A percentile compares a stretch with the other conserved stretches of the same genome.
These are phyloP conservation scores for Fusarium clavum DNA, from an alignment of 2,329 filamentous ascomycete genomes.

Conservation along the genomic window DNA sequence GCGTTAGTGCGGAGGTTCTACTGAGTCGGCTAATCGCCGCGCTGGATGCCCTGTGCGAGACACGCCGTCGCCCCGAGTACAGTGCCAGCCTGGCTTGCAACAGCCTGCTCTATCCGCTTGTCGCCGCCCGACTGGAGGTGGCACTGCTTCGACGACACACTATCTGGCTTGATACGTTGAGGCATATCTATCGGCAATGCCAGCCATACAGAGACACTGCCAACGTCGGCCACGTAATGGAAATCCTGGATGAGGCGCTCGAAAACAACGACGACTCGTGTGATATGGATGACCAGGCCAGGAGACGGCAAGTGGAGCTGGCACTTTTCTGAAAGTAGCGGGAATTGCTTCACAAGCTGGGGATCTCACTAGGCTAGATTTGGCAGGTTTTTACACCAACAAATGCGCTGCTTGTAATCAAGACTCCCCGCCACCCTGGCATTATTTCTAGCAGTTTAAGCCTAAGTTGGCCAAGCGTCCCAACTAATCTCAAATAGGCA, in stretches of 20 bases:
- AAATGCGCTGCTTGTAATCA: too few species aligned
- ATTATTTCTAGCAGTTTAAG: too few species aligned
- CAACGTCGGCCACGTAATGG: slow-evolving; percentile 20
- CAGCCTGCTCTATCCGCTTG: slow-evolving; percentile 45
- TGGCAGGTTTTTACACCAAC: too few species aligned
- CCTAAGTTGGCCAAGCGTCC: too few species aligned
- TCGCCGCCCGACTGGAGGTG: slow-evolving; percentile 45
- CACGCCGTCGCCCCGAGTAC: slow-evolving; percentile 16
- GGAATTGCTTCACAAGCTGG: too few species aligned
- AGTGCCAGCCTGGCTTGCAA: slow-evolving; percentile 40
- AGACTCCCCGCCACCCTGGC: too few species aligned
- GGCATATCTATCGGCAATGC: slow-evolving; percentile 7
- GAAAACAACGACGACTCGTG: slow-evolving; percentile 18
- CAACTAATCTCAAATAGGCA: too few species aligned
- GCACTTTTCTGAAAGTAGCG: slow-evolving; percentile 26
- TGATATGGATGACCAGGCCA: slow-evolving; percentile 32
- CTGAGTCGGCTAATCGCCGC: slow-evolving; percentile 43
- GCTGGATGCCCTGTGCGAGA: slow-evolving; percentile 43
- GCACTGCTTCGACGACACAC: slow-evolving; percentile 24
- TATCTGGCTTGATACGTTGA: slow-evolving; percentile 31
- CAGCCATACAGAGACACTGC: slow-evolving; percentile 25
- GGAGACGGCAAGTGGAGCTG: slow-evolving; percentile 24
- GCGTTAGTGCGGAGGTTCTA: slow-evolving; percentile 23
- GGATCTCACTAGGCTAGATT: background rate
- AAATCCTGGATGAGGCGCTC: slow-evolving; percentile 33